Evolutionary conservation across 257 asterid species (phyloP), one percentile per base, ranked within the genome.

Genomic region (Galeopsis tetrahit): DNA sequence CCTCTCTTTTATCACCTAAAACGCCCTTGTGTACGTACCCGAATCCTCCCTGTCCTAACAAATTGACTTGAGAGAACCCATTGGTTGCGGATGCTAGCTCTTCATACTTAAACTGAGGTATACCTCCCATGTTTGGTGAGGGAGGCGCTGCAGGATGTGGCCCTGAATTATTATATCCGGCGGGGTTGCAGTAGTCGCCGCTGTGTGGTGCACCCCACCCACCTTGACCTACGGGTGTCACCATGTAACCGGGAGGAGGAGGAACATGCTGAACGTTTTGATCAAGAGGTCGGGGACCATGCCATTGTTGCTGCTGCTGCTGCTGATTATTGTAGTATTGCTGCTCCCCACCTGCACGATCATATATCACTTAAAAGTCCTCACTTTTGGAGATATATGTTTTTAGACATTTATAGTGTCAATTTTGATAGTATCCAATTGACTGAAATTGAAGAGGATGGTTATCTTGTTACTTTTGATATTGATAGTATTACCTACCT

Each of bases 31-130:
- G 93, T 3, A 91, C 98, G 42, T 74, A 86, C 2, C 98, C 98
- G 33, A 93, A 93, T 0, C 98, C 98, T 2, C 98, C 98, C 40
- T 91, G 96, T 2, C 98, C 98, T 43, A 93, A 48, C 76, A 93
- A 34, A 61, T 93, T 93, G 21, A 76, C 74, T 11, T 88, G 86
- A 15, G 91, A 89, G 75, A 91, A 93, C 35, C 91, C 92, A 46
- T 73, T 56, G 0, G 96, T 91, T 0, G 98, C 97, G 0, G 67
- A 61, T 0, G 90, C 96, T 4, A 93, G 80, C 48, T 91, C 96
- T 5, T 89, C 91, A 49, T 86, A 86, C 8, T 82, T 76, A 80
- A 93, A 93, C 8, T 82, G 96, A 40, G 79, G 68, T 69, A 85
- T 77, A 6, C 82, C 89, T 14, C 90, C 93, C 63, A 75, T 74